These are phyloP conservation scores for Zygotorulaspora chibaensis DNA, from an alignment of 805 yeast species.

Conservation along the genomic window DNA sequence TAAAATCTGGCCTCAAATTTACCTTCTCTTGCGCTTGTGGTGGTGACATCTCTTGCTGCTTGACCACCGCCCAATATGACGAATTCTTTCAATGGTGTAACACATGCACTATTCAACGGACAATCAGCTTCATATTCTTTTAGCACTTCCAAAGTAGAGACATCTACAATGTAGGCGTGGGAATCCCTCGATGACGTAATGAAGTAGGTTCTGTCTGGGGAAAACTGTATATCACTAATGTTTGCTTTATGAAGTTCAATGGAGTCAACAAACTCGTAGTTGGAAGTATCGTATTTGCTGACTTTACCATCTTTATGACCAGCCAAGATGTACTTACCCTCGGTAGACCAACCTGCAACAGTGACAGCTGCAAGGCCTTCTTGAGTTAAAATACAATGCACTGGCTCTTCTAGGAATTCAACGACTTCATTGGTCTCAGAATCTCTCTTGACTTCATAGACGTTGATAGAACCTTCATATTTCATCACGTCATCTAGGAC, in stretches of 20 bases:
- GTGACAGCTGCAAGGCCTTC: slow-evolving; percentile 61
- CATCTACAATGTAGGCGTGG: slow-evolving; percentile 71
- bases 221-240: slow-evolving; percentile 86
- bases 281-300: slow-evolving; percentile 68
- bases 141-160: slow-evolving; percentile 64
- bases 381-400: slow-evolving; percentile 54
- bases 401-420: slow-evolving; percentile 49
- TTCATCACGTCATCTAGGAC: slow-evolving; percentile 94
- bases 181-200: slow-evolving; percentile 92
- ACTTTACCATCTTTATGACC: slow-evolving; percentile 87
- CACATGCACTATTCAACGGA: slow-evolving; percentile 91
- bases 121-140: slow-evolving; percentile 83
- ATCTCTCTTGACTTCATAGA: slow-evolving; percentile 58
- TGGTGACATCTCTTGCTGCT: slow-evolving; percentile 96
- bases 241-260: slow-evolving; percentile 68
- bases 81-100: slow-evolving; percentile 88
- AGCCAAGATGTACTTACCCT: slow-evolving; percentile 67
- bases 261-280: slow-evolving; percentile 60
- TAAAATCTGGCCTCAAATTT: slow-evolving; percentile 94
- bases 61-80: slow-evolving; percentile 98
- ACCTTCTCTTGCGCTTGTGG: slow-evolving; percentile 92
- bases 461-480: slow-evolving; percentile 65
- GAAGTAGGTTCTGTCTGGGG: slow-evolving; percentile 82
- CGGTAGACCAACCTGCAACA: slow-evolving; percentile 84
- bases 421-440: slow-evolving; percentile 22